Conservation (phyloP, 495 filamentous ascomycete genomes). For the Lasiosphaeria ovina region DNA sequence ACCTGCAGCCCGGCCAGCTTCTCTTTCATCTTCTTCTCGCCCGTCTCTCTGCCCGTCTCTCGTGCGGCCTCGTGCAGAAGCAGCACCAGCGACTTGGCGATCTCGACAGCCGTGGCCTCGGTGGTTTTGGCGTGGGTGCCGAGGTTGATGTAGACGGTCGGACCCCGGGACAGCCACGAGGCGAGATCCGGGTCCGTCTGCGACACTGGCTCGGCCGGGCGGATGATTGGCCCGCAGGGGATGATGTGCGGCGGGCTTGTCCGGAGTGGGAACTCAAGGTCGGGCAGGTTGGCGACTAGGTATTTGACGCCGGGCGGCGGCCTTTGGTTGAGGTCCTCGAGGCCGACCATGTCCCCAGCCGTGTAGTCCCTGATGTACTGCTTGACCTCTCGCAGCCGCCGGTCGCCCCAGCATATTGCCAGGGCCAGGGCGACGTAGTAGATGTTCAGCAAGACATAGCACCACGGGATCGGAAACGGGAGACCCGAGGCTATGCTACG, state of each 20-base stretch:
- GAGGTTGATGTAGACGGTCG: slow-evolving; percentile 43
- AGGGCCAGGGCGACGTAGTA: slow-evolving; percentile 23
- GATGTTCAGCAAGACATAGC: slow-evolving; percentile 20
- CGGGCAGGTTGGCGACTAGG: slow-evolving; percentile 27
- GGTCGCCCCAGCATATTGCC: slow-evolving; percentile 16
- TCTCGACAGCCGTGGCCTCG: slow-evolving; percentile 22
- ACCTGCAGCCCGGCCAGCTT: slow-evolving; percentile 33
- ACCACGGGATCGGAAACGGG: slow-evolving; percentile 17
- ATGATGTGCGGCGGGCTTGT: slow-evolving; percentile 43
- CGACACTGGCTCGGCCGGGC: slow-evolving; percentile 32
- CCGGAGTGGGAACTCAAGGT: slow-evolving; percentile 32
- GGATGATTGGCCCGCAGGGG: slow-evolving; percentile 52
- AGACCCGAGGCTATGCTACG: slow-evolving; percentile 18
- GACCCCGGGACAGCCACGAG: slow-evolving; percentile 31
- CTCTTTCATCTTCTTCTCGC: slow-evolving; percentile 9
- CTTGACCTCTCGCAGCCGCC: slow-evolving; percentile 15
- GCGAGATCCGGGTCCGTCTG: slow-evolving; percentile 33
- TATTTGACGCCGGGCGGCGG: slow-evolving; percentile 15
- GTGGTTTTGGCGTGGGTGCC: slow-evolving; percentile 33
- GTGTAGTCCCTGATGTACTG: slow-evolving; percentile 6
- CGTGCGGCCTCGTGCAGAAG: slow-evolving; percentile 22
- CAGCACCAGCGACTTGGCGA: slow-evolving; percentile 34
- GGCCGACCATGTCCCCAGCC: slow-evolving; percentile 15
- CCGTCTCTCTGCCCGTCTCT: slow-evolving; percentile 3
- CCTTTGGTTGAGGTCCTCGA: slow-evolving; percentile 21